Conservation (phyloP, 805 yeast species). For the Zygosaccharomyces gambellarensis region DNA sequence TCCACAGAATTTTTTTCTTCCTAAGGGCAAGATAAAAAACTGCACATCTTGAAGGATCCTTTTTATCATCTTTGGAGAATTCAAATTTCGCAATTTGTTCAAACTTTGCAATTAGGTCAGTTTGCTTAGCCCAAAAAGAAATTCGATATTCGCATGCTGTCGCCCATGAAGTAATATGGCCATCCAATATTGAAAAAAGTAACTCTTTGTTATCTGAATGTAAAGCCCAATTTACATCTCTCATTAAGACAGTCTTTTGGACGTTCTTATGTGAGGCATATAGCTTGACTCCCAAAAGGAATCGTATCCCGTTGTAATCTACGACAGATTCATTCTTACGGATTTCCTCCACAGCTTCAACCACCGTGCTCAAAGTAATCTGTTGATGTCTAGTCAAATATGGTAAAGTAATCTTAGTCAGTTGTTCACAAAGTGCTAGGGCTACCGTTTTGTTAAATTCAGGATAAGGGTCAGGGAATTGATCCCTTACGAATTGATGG, state of each 20-base stretch:
- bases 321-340: slow-evolving; percentile 36
- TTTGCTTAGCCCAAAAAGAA: slow-evolving; percentile 60
- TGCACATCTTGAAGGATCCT: slow-evolving; percentile 73
- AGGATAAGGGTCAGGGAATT: slow-evolving; percentile 38
- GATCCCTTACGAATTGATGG: slow-evolving; percentile 22
- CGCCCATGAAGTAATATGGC: slow-evolving; percentile 52
- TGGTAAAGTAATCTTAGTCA: slow-evolving; percentile 66
- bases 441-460: slow-evolving; percentile 42
- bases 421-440: slow-evolving; percentile 49
- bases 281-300: slow-evolving; percentile 63
- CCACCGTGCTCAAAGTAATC: slow-evolving; percentile 65
- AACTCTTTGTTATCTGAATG: slow-evolving; percentile 76
- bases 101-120: slow-evolving; percentile 45
- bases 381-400: slow-evolving; percentile 88
- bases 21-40: slow-evolving; percentile 72
- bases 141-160: slow-evolving; percentile 57
- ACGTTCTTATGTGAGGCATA: slow-evolving; percentile 49
- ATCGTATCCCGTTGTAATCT: slow-evolving; percentile 60
- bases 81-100: slow-evolving; percentile 72
- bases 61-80: slow-evolving; percentile 48
- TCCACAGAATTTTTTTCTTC: slow-evolving; percentile 69
- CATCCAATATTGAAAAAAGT: slow-evolving; percentile 43
- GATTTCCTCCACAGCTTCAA: slow-evolving; percentile 58
- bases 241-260: slow-evolving; percentile 56
- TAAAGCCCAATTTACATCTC: slow-evolving; percentile 85